Base-by-base conservation (phyloP, 352 stramenopile genomes). In the Halophytophthora polymorphica region DNA sequence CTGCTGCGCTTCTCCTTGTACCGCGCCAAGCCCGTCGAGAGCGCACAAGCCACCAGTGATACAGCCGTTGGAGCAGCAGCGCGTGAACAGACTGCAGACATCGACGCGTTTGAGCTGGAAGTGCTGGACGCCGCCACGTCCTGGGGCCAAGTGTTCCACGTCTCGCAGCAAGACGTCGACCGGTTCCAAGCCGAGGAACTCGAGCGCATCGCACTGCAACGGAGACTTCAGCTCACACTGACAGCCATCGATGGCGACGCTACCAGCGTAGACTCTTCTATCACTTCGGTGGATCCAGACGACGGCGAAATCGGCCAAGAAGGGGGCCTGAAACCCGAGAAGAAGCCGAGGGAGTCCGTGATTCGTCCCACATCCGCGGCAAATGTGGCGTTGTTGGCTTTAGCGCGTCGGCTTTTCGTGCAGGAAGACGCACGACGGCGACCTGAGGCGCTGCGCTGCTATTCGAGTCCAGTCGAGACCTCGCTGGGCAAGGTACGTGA, bases 1-100 rank as follows among this genome's bases (percentile, higher is more conserved):
- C 37, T 50, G 2, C 51, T 68, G 12, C 55, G 58, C 14, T 59
- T 80, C n/a, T 56, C 65, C 7, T 25, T 89, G 39, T 89, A 85
- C 56, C 49, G 42, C n/a, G 40, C 35, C 0, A 44, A 47, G 15
- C 25, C 46, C 3, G 35, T 31, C 18, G 39, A 18, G 11, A 18
- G 8, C 22, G 14, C 15, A 15, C 28, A 42, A 23, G 19, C n/a
- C 12, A 10, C 5, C 11, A 40, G 17, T 19, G 34, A 25, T 37
- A 43, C 22, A 35, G 18, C 23, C 25, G 29, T 6, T 33, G 34
- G 19, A 37, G 3, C 19, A 40, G 21, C 18, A 14, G 11, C 7
- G 11, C 17, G 21, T 36, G 45, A 54, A 18, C 38, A 50, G 36
- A n/a, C 14, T 31, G 25, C 6, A 35, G 23, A 31, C 3, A 21